Evolutionary conservation across 2,329 filamentous ascomycete genomes (phyloP), one percentile per base, ranked within the genome.

Genomic region (Calycina herbarum): DNA sequence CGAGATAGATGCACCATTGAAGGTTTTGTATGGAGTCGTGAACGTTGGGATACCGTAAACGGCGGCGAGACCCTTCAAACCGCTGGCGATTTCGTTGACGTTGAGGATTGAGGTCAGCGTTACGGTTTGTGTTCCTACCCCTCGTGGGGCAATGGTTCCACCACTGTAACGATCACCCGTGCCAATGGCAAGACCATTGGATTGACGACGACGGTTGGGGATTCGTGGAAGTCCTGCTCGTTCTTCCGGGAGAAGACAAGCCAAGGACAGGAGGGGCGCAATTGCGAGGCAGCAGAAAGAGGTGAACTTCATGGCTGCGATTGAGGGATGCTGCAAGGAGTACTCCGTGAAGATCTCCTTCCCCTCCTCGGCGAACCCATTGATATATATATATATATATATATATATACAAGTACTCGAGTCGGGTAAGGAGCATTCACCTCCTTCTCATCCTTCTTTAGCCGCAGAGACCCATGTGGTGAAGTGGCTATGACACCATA

Each of bases 161-260:
- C 73, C 70, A 38, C 72, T 75, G 72, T 79, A 82, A 3, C 80
- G 76, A 68, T 82, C 82, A 68, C 75, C 82, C 33, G 72, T 79
- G 70, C 73, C 83, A 59, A 82, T 77, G 62, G 78, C 73, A 13
- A 79, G 66, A 1, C 71, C 70, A 33, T 66, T 68, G 45, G 59
- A 66, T 35, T 68, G 62, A 61, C 68, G 66, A 57, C 69, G 70
- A 51, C 69, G 66, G 20, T 42, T 35, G 31, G 45, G 45, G 17
- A 69, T 35, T 20, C 64, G 57, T 38, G 64, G 66, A 10, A 64
- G 31, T 20, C 71, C 71, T 17, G 74, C 71, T 5, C 71, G 68
- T 65, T 81, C 79, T 48, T 77, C 76, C 13, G 78, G 76, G 56
- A 80, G 73, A 15, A 81, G 77, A 64, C 83, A 75, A 67, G 67